Evolutionary conservation across 202 grass and related monocot species (phyloP).

Genomic region (Musa balbisiana): DNA sequence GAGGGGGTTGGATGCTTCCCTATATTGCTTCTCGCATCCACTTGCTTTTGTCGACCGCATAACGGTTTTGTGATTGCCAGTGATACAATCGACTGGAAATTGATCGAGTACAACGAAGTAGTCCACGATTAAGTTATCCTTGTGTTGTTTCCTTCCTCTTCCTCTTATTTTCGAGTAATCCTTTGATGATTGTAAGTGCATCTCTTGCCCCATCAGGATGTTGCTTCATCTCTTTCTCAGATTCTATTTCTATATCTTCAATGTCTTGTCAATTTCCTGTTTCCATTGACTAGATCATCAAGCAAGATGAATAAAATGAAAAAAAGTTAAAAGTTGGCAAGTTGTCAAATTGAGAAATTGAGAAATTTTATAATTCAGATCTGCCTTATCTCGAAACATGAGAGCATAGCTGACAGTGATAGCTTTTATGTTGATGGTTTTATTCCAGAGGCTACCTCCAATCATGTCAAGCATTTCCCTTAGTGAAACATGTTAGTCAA

Average conservation of each 20-base stretch:
- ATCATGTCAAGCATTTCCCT: too few species aligned
- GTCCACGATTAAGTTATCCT: background rate
- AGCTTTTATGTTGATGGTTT: too few species aligned
- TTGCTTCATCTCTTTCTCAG: background rate
- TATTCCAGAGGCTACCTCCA: too few species aligned
- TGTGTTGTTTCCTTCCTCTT: background rate
- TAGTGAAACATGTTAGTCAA: too few species aligned
- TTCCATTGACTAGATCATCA: background rate
- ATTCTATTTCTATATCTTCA: background rate
- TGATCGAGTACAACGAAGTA: background rate
- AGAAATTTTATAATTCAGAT: too few species aligned
- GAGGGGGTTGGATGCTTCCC: background rate
- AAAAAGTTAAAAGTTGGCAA: background rate
- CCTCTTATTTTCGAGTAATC: background rate
- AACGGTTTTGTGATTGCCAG: too few species aligned
- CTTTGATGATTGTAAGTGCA: background rate
- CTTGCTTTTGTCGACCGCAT: too few species aligned
- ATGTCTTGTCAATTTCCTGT: background rate
- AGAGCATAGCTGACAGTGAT: too few species aligned
- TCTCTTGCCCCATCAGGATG: background rate
- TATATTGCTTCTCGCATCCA: too few species aligned
- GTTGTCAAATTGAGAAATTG: too few species aligned
- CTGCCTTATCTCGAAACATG: too few species aligned
- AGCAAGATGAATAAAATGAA: background rate
- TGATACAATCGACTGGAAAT: background rate